phyloP scores from a whole-genome alignment of 2,329 filamentous ascomycete species.

The Septoria petroselini region DNA sequence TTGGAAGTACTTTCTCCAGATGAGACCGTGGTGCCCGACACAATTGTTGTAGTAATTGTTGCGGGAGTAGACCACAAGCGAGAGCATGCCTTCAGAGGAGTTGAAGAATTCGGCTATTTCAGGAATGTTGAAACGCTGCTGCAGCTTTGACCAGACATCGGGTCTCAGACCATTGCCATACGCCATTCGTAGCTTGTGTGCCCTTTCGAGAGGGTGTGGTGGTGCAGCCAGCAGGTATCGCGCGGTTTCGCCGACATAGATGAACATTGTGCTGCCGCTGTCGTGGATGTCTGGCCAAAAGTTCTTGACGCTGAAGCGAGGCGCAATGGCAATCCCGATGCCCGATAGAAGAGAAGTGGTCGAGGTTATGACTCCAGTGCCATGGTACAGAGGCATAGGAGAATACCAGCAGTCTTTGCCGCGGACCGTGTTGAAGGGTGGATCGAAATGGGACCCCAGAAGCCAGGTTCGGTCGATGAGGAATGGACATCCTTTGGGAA shows the following conservation, averaged over 20 bases:
- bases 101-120: constrained; percentile 73
- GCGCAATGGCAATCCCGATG: constrained; percentile 59
- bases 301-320: constrained; percentile 63
- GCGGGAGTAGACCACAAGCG: constrained; percentile 40
- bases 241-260: constrained; percentile 75
- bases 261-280: constrained; percentile 64
- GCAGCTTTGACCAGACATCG: constrained; percentile 65
- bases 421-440: constrained; percentile 39
- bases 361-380: constrained; percentile 66
- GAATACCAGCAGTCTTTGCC: constrained; percentile 69
- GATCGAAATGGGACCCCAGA: constrained; percentile 36
- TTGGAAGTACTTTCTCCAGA: constrained; percentile 53
- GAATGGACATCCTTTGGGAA: constrained; percentile 68
- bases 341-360: constrained; percentile 56
- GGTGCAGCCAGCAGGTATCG: constrained; percentile 69
- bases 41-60: constrained; percentile 64
- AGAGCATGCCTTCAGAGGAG: constrained; percentile 68
- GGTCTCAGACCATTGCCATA: constrained; percentile 66
- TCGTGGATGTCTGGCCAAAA: constrained; percentile 73
- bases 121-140: constrained; percentile 60
- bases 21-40: constrained; percentile 68
- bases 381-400: constrained; percentile 76
- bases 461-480: constrained; percentile 51
- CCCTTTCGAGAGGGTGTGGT: constrained; percentile 56
- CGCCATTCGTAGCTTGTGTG: constrained; percentile 57